phyloP scores from a whole-genome alignment of 2,329 filamentous ascomycete species.

The Sporothrix brasiliensis region DNA sequence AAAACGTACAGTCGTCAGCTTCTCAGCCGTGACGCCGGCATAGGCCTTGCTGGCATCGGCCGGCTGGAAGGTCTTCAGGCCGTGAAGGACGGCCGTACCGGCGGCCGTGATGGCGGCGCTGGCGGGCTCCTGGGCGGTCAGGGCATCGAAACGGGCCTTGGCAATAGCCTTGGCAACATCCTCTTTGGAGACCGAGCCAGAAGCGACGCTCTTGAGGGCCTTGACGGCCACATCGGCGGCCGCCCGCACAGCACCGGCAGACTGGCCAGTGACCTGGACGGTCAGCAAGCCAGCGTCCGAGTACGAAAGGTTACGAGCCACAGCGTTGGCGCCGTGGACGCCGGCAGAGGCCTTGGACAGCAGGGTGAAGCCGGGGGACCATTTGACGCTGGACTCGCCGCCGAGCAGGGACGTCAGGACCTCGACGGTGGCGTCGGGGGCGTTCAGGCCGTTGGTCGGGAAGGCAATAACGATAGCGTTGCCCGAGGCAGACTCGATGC shows the following conservation, averaged over 20 bases:
- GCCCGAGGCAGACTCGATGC: slow-evolving; percentile 72
- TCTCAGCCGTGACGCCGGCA: slow-evolving; percentile 78
- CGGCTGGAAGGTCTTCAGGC: slow-evolving; percentile 81
- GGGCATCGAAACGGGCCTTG: slow-evolving; percentile 87
- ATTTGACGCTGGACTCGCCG: slow-evolving; percentile 90
- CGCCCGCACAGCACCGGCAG: slow-evolving; percentile 70
- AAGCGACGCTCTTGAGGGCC: slow-evolving; percentile 77
- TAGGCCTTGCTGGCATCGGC: slow-evolving; percentile 72
- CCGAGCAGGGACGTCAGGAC: slow-evolving; percentile 89
- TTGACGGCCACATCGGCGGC: slow-evolving; percentile 78
- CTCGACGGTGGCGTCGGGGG: slow-evolving; percentile 85
- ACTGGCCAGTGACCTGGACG: slow-evolving; percentile 72
- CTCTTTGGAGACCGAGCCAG: slow-evolving; percentile 76
- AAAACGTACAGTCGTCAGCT: slow-evolving; percentile 76
- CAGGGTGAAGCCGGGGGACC: slow-evolving; percentile 89
- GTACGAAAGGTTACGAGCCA: slow-evolving; percentile 80
- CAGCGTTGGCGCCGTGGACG: slow-evolving; percentile 66
- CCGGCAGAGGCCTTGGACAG: slow-evolving; percentile 75
- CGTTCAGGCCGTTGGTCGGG: slow-evolving; percentile 79
- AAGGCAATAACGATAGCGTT: slow-evolving; percentile 91
- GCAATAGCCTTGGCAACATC: slow-evolving; percentile 88
- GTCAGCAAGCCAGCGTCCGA: slow-evolving; percentile 91
- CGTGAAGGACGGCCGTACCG: slow-evolving; percentile 80
- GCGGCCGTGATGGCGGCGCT: slow-evolving; percentile 78
- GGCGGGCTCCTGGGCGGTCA: slow-evolving; percentile 79